Base-by-base conservation (phyloP, 2,329 filamentous ascomycete species). In the Monilinia vaccinii-corymbosi region DNA sequence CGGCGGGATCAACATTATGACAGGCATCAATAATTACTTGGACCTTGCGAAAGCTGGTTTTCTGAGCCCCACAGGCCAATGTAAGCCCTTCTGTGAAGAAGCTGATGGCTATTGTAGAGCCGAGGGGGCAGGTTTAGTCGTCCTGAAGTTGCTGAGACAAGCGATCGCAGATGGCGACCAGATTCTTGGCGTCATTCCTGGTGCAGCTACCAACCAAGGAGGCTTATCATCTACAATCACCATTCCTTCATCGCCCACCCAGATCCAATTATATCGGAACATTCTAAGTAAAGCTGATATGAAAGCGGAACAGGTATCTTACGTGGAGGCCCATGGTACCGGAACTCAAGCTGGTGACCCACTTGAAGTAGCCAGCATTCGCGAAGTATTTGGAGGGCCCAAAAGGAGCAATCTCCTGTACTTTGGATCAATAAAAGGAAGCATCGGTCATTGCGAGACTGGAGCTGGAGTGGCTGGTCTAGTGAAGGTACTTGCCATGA, bases 131-230 rank as follows among this genome's bases (percentile, higher is more conserved):
- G 80, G 72, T 0, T 69, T 74, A 0, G 70, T 83, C 0, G 71
- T 82, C 0, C 61, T 83, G 16, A 47, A 47, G 25, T 7, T 23
- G 13, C 28, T 47, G 5, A 23, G 25, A n/a, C 13, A 73, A 36
- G 77, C 77, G 1, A 65, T 86, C 9, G 72, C 73, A 18, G 80
- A 83, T 63, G 80, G 81, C 21, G 82, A 87, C 67, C 78, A 78
- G 0, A 81, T 84, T 59, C 75, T 80, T 8, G 79, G 77, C 10
- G 75, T 84, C 21, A 80, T 85, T 59, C 75, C 79, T 18, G 79
- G 75, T 5, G 80, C 77, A 0, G 73, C 73, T 1, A 74, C 79
- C 36, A 84, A 84, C 60, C 64, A 66, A 28, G 62, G 61, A 25
- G 32, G 52, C 4, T 62, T 62, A 34, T 50, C 46, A 13, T 58